Base-by-base conservation (phyloP, 352 stramenopile species). In the Globisporangium canariense region DNA sequence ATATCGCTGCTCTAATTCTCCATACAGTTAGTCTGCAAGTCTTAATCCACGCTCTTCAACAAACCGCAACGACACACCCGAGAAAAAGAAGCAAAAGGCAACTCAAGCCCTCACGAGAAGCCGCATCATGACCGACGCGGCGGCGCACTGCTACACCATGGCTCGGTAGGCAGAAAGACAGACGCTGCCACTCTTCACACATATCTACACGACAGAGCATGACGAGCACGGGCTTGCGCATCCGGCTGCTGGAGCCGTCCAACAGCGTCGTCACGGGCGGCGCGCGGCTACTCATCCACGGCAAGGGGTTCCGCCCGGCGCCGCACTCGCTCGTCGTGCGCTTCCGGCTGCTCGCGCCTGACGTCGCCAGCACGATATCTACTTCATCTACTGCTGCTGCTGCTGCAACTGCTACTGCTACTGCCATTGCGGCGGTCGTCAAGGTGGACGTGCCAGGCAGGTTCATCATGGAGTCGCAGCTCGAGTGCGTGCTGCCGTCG, bases 291-390 rank as follows among this genome's bases (percentile, higher is more conserved):
- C 22, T 86, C 6, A 62, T 91, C 32, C 79, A 91, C 54, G 80
- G 83, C 59, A 77, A 64, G 3, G 80, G 80, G 34, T 91, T 91
- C 71, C 76, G 76, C 3, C 71, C 82, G 34, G 60, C 57, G 32
- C 82, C 79, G 53, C 82, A 91, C 68, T 87, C 82, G 55, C 75
- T 91, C 54, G 67, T 74, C n/a, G 79, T 91, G 52, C 78, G 79
- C 36, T 86, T 89, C 60, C 73, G 69, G 11, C 60, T 88, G 51
- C 20, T 67, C 2, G 61, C 75, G 20, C 63, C 76, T 8, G 69
- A 64, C 36, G 18, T 59, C 10, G 47, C 66, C n/a, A 56, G 18
- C 5, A 22, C 50, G 4, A 10, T 18, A 14, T 43, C 51, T 5
- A 10, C 65, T 13, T 54, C 57, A n/a, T 16, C 38, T 32, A 45